These are phyloP conservation scores for Aspergillus neotritici DNA, from an alignment of 2,329 filamentous ascomycete genomes.

Conservation along the genomic window DNA sequence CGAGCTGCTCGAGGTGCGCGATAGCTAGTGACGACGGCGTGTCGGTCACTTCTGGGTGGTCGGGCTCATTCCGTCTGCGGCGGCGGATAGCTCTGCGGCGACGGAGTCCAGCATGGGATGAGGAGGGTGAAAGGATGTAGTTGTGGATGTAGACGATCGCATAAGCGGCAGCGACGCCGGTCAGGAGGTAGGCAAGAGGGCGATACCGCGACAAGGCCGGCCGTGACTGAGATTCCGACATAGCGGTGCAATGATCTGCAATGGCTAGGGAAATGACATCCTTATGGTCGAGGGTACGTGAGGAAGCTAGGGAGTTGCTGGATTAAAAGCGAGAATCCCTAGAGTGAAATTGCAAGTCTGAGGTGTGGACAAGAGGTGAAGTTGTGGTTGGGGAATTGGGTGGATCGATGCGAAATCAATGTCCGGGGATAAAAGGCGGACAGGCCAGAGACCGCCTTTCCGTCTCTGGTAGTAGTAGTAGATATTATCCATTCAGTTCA, in stretches of 20 bases:
- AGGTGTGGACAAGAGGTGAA: background rate
- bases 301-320: no score
- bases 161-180: constrained; percentile 38
- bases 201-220: constrained; percentile 36
- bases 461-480: no score
- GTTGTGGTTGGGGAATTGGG: constrained; percentile 3
- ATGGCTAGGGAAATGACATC: constrained; percentile 11
- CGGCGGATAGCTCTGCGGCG: constrained; percentile 39
- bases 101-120: constrained; percentile 27
- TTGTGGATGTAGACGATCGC: constrained; percentile 38
- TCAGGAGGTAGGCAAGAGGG: constrained; percentile 37
- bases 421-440: no score
- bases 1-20: constrained; percentile 35
- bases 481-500: no score
- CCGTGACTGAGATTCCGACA: constrained; percentile 28
- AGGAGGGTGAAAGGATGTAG: constrained; percentile 22
- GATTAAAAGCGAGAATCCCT: no score
- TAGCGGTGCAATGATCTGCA: constrained; percentile 16
- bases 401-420: background rate
- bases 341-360: no score
- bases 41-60: constrained; percentile 19
- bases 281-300: constrained; percentile 10
- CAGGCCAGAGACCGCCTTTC: no score
- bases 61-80: constrained; percentile 24
- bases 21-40: constrained; percentile 36